These are phyloP conservation scores for Raphanus hybrid DNA, from an alignment of 441 rosid species.

Conservation along the genomic window DNA sequence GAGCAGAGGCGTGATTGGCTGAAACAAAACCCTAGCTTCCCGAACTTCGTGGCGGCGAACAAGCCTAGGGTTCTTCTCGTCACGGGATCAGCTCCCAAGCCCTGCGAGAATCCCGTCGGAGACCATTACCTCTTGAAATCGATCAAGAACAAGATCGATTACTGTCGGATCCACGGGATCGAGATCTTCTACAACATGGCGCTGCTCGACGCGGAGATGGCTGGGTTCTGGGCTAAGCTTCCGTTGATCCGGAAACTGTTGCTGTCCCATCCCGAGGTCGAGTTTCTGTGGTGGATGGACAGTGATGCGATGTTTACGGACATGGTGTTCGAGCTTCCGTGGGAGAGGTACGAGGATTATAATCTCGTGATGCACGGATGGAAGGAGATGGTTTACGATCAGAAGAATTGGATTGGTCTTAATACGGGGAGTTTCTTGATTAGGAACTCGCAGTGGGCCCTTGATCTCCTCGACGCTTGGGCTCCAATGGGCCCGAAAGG, in stretches of 20 bases:
- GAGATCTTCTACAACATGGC: slow-evolving; percentile 91
- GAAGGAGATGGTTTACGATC: slow-evolving; percentile 86
- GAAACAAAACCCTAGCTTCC: slow-evolving; percentile 57
- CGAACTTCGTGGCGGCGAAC: slow-evolving; percentile 60
- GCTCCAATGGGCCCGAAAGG: slow-evolving; percentile 94
- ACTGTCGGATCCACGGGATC: slow-evolving; percentile 79
- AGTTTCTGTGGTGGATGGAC: slow-evolving; percentile 98
- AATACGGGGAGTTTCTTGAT: slow-evolving; percentile 86
- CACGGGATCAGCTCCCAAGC: slow-evolving; percentile 90
- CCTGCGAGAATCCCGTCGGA: slow-evolving; percentile 92
- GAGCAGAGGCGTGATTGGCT: slow-evolving; percentile 74
- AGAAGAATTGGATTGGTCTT: slow-evolving; percentile 89
- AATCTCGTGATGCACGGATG: slow-evolving; percentile 91
- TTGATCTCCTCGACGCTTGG: slow-evolving; percentile 86
- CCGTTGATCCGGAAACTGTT: slow-evolving; percentile 79
- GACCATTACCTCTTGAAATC: slow-evolving; percentile 88
- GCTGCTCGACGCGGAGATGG: slow-evolving; percentile 87
- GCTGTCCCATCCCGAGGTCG: slow-evolving; percentile 84
- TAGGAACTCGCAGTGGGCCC: slow-evolving; percentile 84
- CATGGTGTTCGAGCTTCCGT: slow-evolving; percentile 91
- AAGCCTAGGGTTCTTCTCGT: slow-evolving; percentile 89
- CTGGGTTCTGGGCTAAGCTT: slow-evolving; percentile 91
- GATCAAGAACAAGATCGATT: slow-evolving; percentile 91
- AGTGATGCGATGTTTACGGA: slow-evolving; percentile 97
- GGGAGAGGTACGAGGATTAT: slow-evolving; percentile 86